These are phyloP conservation scores for Linderniella brevidens DNA, from an alignment of 257 asterid species.

Conservation along the genomic window DNA sequence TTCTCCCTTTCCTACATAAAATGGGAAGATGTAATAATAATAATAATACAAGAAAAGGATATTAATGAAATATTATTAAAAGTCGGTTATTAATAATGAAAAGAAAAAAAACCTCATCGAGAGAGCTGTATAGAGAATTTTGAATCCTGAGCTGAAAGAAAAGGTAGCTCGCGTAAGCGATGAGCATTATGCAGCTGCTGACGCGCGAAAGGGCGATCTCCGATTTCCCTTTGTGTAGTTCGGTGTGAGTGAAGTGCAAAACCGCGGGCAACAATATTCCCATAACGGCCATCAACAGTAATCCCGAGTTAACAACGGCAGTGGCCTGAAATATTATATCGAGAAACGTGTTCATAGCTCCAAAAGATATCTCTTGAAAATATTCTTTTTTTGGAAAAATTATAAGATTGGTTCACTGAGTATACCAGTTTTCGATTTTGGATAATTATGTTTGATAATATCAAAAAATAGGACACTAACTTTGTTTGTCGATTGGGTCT, in stretches of 20 bases:
- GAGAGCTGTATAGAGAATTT: slow-evolving; percentile 28
- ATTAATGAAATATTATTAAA: neutral
- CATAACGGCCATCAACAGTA: slow-evolving; percentile 96
- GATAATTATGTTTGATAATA: too few species aligned
- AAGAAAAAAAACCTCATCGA: slow-evolving; percentile 36
- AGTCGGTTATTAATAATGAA: slow-evolving; percentile 2
- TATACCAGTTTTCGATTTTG: too few species aligned
- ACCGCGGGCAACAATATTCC: slow-evolving; percentile 88
- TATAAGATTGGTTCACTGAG: too few species aligned
- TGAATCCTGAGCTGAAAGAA: slow-evolving; percentile 90
- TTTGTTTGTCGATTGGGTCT: too few species aligned
- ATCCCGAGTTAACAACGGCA: slow-evolving; percentile 84
- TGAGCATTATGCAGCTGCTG: slow-evolving; percentile 86
- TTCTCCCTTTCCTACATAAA: slow-evolving; percentile 34
- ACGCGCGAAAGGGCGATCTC: slow-evolving; percentile 89
- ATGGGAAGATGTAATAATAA: slow-evolving; percentile 1
- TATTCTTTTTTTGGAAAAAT: too few species aligned
- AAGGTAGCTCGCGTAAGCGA: slow-evolving; percentile 88
- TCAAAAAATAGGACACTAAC: too few species aligned
- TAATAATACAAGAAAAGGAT: neutral
- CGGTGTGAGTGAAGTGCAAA: slow-evolving; percentile 82
- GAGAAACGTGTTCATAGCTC: neutral
- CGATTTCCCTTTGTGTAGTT: slow-evolving; percentile 69
- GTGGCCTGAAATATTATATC: slow-evolving; percentile 44
- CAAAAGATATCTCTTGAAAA: neutral